Base-by-base conservation (phyloP, 2,329 filamentous ascomycete species). In the Gyromitra esculenta region DNA sequence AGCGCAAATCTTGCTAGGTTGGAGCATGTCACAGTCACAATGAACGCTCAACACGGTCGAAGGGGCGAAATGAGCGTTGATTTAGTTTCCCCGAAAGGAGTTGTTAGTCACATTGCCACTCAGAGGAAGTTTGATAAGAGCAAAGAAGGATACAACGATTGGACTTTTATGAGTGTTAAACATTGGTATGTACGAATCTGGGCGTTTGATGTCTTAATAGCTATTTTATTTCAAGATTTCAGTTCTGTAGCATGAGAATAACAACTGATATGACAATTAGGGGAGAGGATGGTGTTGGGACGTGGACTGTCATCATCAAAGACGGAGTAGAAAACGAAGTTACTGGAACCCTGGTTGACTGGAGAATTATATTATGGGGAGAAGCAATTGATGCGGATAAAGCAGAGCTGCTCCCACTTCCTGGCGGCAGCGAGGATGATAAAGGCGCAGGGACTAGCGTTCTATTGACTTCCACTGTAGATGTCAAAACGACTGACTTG, bases 81-180 rank as follows among this genome's bases (percentile, higher is more conserved):
- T 82, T 86, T 99, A 59, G 89, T 92, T 82, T 97, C 94, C 81
- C 96, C 96, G 0, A 86, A 89, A 41, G 92, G 93, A 8, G 85
- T 97, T 74, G 86, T 93, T 78, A 97, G 93, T 82, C 91, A 97
- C 82, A 89, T 99, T 68, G 91, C 94, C 3, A 92, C 90, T 11
- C 86, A 91, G 1, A 91, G 96, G 79, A 87, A 87, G 76, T 84
- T 89, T 25, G 96, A 99, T 83, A 85, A 87, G 0, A 88, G 87
- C 45, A 82, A 85, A 0, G 84, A 85, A 25, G 96, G 96, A 7
- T 99, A 98, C 83, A 85, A 90, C 48, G 93, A 98, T 84, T 99
- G 96, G 96, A 98, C 95, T 0, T 99, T 99, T 81, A 99, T 99
- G 96, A 96, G 91, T 77, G 96, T 99, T 48, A 94, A 91, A 79